Conservation (phyloP, 768 basidiomycete genomes). For the Hericium alpestre region DNA sequence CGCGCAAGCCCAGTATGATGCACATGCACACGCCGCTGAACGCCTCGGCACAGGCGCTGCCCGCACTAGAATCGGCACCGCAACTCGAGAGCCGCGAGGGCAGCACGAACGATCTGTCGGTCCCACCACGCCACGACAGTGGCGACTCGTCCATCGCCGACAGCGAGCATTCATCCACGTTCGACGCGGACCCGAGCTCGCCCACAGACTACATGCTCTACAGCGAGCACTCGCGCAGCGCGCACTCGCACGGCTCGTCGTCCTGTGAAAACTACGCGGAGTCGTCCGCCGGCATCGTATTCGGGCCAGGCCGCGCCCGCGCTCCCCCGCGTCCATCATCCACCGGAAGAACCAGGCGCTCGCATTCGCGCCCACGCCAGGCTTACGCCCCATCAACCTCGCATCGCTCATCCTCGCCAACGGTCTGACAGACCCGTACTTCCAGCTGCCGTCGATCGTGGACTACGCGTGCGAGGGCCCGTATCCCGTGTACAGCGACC, state of each 20-base stretch:
- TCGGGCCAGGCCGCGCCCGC: background rate
- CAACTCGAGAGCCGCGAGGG: background rate
- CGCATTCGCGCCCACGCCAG: conserved; percentile 30
- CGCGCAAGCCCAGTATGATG: conserved; percentile 2
- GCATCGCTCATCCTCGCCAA: conserved; percentile 81
- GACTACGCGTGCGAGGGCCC: conserved; percentile 79
- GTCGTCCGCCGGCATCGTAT: conserved; percentile 1
- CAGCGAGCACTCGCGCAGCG: conserved; percentile 5
- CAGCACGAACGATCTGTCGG: background rate
- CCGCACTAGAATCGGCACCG: background rate
- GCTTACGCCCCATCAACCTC: conserved; percentile 67
- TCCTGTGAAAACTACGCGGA: background rate
- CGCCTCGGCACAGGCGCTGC: background rate
- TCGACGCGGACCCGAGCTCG: background rate
- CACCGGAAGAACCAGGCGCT: conserved; percentile 64
- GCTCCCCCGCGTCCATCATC: conserved; percentile 30
- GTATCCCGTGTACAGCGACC: conserved; percentile 67
- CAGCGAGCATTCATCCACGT: background rate
- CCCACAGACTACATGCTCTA: conserved; percentile 1
- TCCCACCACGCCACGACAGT: background rate
- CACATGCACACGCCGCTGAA: background rate
- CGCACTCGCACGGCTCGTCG: background rate
- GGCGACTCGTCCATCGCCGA: background rate
- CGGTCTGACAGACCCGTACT: conserved; percentile 73
- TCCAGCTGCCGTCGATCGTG: conserved; percentile 71